Evolutionary conservation across 441 rosid species (phyloP).

Genomic region (Adansonia grandidieri): DNA sequence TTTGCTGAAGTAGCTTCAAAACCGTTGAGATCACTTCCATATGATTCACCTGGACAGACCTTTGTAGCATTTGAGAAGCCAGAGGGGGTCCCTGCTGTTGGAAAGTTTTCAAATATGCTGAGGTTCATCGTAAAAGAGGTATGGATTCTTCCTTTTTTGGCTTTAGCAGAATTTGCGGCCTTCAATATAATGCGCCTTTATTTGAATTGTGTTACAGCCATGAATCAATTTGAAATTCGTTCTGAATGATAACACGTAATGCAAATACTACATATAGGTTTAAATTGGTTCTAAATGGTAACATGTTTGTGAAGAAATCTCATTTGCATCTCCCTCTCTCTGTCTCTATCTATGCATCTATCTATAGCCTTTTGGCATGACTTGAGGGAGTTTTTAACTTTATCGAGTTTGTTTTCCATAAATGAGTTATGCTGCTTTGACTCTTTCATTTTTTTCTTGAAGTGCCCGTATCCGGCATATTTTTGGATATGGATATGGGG

Average conservation of each 20-base stretch:
- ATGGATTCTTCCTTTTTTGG: conserved; percentile 15
- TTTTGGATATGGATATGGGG: too few relatives aligned
- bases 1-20: conserved; percentile 65
- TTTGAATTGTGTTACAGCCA: background rate
- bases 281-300: background rate
- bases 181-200: background rate
- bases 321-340: background rate
- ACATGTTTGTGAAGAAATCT: background rate
- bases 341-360: background rate
- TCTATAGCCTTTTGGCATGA: background rate
- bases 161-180: background rate
- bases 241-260: background rate
- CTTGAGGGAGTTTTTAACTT: background rate
- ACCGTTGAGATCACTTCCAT: conserved; percentile 80
- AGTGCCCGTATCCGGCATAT: too few relatives aligned
- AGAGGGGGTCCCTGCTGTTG: conserved; percentile 70
- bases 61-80: conserved; percentile 90
- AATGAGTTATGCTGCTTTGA: background rate
- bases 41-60: conserved; percentile 87
- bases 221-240: background rate
- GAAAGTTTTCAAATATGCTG: conserved; percentile 86
- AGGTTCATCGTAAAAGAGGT: conserved; percentile 93
- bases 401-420: background rate
- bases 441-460: too few relatives aligned
- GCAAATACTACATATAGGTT: background rate